These are phyloP conservation scores for Fusarium tanahbumbuense DNA, from an alignment of 2,329 filamentous ascomycete genomes.

Conservation along the genomic window DNA sequence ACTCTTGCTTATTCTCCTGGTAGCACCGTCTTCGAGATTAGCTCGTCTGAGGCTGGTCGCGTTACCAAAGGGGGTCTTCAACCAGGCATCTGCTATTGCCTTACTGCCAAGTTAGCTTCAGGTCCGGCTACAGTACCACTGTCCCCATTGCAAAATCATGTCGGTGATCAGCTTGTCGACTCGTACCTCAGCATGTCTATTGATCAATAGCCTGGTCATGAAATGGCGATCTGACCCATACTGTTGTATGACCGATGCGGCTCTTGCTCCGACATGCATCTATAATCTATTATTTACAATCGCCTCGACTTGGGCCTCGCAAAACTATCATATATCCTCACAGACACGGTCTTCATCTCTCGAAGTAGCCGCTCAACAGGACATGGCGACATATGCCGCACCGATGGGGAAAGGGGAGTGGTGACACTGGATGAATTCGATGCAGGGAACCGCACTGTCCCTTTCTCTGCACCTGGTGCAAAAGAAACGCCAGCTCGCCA, in stretches of 20 bases:
- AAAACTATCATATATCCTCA: not conserved
- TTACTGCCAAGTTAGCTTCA: slow-evolving; percentile 17
- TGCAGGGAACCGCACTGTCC: slow-evolving; percentile 46
- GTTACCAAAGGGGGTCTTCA: slow-evolving; percentile 34
- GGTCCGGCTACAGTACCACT: slow-evolving; percentile 1
- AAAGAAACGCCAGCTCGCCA: slow-evolving; percentile 44
- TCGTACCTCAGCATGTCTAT: not conserved
- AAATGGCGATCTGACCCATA: not conserved
- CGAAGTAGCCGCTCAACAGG: slow-evolving; percentile 25
- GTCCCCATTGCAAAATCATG: not conserved
- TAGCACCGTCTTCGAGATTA: slow-evolving; percentile 47
- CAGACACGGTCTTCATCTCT: not conserved
- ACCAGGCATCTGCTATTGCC: slow-evolving; percentile 23
- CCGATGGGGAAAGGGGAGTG: slow-evolving; percentile 32
- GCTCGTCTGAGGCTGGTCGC: slow-evolving; percentile 40
- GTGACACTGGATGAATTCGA: slow-evolving; percentile 44
- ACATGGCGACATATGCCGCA: slow-evolving; percentile 34
- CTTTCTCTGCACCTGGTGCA: slow-evolving; percentile 36
- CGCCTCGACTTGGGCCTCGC: not conserved
- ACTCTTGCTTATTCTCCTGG: slow-evolving; percentile 35
- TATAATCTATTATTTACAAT: not conserved
- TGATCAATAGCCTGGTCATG: not conserved
- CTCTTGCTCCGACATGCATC: not conserved
- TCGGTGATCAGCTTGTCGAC: not conserved
- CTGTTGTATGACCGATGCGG: not conserved